Conservation (phyloP, 1,284 basidiomycete species). For the Farysia itapuensis region DNA sequence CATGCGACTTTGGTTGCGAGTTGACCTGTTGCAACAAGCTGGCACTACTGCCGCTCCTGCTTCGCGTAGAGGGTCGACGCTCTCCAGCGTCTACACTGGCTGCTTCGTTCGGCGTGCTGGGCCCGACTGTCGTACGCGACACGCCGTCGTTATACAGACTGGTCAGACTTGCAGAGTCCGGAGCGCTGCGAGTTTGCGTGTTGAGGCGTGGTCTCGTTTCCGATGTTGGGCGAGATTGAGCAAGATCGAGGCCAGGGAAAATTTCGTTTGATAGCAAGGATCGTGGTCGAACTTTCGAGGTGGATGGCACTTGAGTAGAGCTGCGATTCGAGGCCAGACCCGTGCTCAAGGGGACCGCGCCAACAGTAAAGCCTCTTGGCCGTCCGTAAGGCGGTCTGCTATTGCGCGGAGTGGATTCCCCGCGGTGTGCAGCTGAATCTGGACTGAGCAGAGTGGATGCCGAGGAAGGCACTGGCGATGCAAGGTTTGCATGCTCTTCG, state of each 20-base stretch:
- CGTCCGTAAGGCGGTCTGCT: slow-evolving; percentile 15
- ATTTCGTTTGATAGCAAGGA: slow-evolving; percentile 46
- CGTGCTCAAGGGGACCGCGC: slow-evolving; percentile 32
- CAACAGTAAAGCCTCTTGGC: slow-evolving; percentile 47
- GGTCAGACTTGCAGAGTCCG: too few species aligned
- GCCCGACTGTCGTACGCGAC: too few species aligned
- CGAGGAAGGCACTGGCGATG: too few species aligned
- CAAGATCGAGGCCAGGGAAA: slow-evolving; percentile 30
- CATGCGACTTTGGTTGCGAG: slow-evolving; percentile 43
- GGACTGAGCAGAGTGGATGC: too few species aligned
- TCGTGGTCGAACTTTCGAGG: slow-evolving; percentile 26
- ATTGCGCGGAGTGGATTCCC: slow-evolving; percentile 2
- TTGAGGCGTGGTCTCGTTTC: too few species aligned
- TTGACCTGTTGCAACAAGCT: slow-evolving; percentile 51
- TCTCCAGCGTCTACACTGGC: neutral
- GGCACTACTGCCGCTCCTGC: slow-evolving; percentile 49
- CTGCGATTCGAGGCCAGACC: neutral
- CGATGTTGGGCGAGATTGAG: slow-evolving; percentile 18
- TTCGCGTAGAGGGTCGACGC: slow-evolving; percentile 11
- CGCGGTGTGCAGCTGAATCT: too few species aligned
- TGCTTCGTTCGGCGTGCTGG: neutral
- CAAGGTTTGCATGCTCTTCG: too few species aligned
- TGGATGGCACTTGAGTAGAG: neutral
- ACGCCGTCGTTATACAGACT: too few species aligned
- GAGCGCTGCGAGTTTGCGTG: too few species aligned